Conservation (phyloP, 257 asterid species). For the Nicotiana attenuata region DNA sequence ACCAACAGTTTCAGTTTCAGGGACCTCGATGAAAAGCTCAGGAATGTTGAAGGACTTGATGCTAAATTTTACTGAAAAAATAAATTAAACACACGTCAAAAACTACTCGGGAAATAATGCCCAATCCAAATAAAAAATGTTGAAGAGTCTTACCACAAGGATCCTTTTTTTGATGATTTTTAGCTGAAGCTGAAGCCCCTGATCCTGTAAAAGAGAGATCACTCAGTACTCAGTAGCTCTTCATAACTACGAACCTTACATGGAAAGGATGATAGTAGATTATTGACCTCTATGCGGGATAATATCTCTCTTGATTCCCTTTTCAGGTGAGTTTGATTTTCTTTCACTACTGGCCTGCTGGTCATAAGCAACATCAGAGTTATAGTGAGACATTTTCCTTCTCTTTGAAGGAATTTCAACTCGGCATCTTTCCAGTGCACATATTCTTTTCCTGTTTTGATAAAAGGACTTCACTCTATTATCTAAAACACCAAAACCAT, state of each 20-base stretch:
- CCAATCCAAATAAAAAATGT: not conserved
- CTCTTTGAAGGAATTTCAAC: conserved; percentile 52
- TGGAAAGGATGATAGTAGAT: conserved; percentile 1
- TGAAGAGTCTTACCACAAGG: conserved; percentile 41
- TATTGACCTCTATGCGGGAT: conserved; percentile 32
- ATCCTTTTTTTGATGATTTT: conserved; percentile 45
- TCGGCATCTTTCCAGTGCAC: conserved; percentile 46
- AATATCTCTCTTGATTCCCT: conserved; percentile 33
- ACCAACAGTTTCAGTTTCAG: conserved; percentile 87
- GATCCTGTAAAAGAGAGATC: conserved; percentile 38
- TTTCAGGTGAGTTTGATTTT: conserved; percentile 49
- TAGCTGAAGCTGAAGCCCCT: conserved; percentile 32
- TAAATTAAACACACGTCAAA: not conserved
- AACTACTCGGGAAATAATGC: not conserved
- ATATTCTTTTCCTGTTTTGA: conserved; percentile 53
- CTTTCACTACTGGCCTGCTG: conserved; percentile 65
- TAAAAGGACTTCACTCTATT: conserved; percentile 57
- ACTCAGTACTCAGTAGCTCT: conserved; percentile 26
- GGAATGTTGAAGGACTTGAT: conserved; percentile 95
- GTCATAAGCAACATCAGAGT: conserved; percentile 41
- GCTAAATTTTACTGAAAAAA: conserved; percentile 68
- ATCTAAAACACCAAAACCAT: conserved; percentile 34
- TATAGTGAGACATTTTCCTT: conserved; percentile 56
- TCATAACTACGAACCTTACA: not conserved
- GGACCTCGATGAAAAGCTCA: conserved; percentile 88